Evolutionary conservation across 306 rosid species (phyloP).

Genomic region (Lathyrus sativus): DNA sequence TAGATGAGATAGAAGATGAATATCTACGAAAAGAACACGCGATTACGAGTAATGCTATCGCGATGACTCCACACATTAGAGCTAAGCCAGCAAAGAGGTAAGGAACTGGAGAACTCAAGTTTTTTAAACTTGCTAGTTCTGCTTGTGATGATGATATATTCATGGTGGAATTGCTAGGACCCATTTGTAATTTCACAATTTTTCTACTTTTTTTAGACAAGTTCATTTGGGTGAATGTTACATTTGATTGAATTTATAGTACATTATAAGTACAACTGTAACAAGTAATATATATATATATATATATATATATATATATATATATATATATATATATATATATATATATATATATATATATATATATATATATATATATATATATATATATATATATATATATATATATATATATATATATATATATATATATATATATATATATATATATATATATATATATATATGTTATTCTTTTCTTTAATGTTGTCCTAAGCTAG

Average conservation of each 20-base stretch:
- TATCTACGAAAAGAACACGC: conserved; percentile 53
- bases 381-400: too few relatives aligned
- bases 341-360: too few relatives aligned
- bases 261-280: conserved; percentile 7
- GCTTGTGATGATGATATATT: conserved; percentile 18
- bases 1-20: conserved; percentile 6
- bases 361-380: too few relatives aligned
- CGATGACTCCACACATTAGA: conserved; percentile 51
- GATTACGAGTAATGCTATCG: conserved; percentile 52
- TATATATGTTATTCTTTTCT: not conserved
- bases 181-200: conserved; percentile 35
- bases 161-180: conserved; percentile 36
- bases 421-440: too few relatives aligned
- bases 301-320: too few relatives aligned
- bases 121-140: conserved; percentile 32
- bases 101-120: conserved; percentile 67
- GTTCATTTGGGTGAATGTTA: not conserved
- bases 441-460: too few relatives aligned
- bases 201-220: not conserved
- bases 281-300: not conserved
- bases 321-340: too few relatives aligned
- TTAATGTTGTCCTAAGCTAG: not conserved
- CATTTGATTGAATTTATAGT: conserved; percentile 24
- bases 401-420: too few relatives aligned
- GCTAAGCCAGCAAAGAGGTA: conserved; percentile 68